These are phyloP conservation scores for Entrophospora sp. DNA, from an alignment of 192 early-diverging fungal genomes.

Conservation along the genomic window DNA sequence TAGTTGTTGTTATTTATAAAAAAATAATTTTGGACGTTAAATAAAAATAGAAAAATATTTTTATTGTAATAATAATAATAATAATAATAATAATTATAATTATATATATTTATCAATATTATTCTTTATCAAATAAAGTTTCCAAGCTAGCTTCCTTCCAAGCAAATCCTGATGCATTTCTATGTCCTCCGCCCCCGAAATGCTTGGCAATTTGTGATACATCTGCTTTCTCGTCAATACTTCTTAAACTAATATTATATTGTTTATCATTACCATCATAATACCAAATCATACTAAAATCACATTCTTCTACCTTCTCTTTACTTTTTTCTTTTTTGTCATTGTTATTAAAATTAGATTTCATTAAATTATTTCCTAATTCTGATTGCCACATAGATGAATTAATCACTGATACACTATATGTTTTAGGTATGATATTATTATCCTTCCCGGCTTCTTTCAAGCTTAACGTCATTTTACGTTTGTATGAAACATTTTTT, in stretches of 20 bases:
- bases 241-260: slow-evolving; percentile 1
- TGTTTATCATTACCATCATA: not conserved
- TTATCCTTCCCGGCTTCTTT: no score
- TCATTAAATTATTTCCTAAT: not conserved
- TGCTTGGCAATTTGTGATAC: slow-evolving; percentile 3
- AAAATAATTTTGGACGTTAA: no score
- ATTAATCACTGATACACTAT: not conserved
- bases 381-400: not conserved
- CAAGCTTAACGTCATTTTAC: not conserved
- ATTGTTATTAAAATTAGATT: no score
- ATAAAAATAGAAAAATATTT: no score
- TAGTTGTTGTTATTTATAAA: no score
- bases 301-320: not conserved
- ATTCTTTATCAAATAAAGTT: not conserved
- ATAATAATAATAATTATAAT: no score
- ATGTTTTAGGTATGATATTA: not conserved
- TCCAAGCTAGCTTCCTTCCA: not conserved
- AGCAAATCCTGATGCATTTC: slow-evolving; percentile 6
- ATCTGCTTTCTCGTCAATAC: slow-evolving; percentile 6
- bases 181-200: slow-evolving; percentile 8
- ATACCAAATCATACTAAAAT: not conserved
- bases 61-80: no score
- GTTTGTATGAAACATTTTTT: not conserved
- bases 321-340: no score
- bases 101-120: no score